Base-by-base conservation (phyloP, 495 filamentous ascomycete species). In the Lophiostoma macrostomum region DNA sequence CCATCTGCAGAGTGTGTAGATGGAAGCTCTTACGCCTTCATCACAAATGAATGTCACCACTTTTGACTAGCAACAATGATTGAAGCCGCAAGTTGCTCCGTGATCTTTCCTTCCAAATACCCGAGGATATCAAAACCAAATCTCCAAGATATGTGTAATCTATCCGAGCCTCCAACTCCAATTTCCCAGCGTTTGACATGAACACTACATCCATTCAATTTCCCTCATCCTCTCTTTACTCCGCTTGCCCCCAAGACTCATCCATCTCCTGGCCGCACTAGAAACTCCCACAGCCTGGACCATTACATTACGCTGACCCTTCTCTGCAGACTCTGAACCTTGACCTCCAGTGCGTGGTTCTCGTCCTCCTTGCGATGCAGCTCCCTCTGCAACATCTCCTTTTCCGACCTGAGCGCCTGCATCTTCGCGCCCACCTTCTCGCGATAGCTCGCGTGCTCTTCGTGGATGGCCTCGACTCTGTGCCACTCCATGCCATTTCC, bases 331-430 rank as follows among this genome's bases (percentile, higher is more conserved):
- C 47, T 63, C 45, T 56, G 53, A 12, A 65, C 35, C 47, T 57
- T 62, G 11, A 40, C 52, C 32, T 65, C 63, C 37, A 65, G 43
- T 16, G 37, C 54, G 41, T 58, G 53, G 41, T 40, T 39, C 37
- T 62, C 63, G 39, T 65, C 63, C 42, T 65, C 63, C 44, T 48
- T 56, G 22, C 55, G 52, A 47, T 62, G 54, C 56, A 65, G 36
- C 43, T 65, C 63, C 37, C 44, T 47, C 43, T 60, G 54, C 54
- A 65, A 46, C 14, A 19, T 42, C 48, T 65, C 63, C 45, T 65
- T 65, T 48, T 65, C 63, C 18, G 53, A 50, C 23, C 63, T 42
- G 12, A 65, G 51, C 30, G 42, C 43, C 46, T 62, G 59, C 43
- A 63, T 34, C 46, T 46, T 58, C 18, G 36, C 53, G 29, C 54